A percentile compares a stretch with the other conserved stretches of the same genome.
phyloP scores from a whole-genome alignment of 1,139 yeast genomes.

The Candida mesenterica region DNA sequence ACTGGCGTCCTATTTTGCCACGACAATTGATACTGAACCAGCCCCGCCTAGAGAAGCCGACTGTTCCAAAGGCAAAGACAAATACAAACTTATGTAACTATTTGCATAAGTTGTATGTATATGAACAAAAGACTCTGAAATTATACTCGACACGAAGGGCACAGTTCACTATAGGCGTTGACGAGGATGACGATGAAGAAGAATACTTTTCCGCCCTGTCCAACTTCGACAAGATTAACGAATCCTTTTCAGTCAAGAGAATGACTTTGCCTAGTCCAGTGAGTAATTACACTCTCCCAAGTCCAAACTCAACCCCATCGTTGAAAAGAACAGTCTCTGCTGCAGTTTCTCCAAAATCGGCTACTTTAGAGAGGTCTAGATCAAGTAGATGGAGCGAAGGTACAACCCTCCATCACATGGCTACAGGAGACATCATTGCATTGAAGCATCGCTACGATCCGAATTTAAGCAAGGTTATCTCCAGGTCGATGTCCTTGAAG shows the following conservation, averaged over 20 bases:
- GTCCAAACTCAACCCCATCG: no score
- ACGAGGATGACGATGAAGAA: constrained; percentile 4
- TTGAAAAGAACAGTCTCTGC: no score
- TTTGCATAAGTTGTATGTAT: constrained; percentile 20
- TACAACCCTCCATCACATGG: no score
- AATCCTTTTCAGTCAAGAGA: no score
- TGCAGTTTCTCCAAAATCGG: no score
- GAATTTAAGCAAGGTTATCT: constrained; percentile 8
- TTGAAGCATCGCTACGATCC: constrained; percentile 14
- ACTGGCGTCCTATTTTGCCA: no score
- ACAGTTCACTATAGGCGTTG: not conserved
- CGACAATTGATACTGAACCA: no score
- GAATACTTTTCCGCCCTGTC: constrained; percentile 1
- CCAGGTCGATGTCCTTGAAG: constrained; percentile 7
- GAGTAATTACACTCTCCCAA: no score
- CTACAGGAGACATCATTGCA: constrained; percentile 6
- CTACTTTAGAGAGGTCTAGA: no score
- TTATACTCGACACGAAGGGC: not conserved
- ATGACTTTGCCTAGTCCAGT: no score
- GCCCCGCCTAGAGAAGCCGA: no score
- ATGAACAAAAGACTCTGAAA: constrained; percentile 8
- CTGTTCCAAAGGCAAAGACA: constrained; percentile 21
- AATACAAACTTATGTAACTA: constrained; percentile 26
- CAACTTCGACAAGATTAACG: not conserved
- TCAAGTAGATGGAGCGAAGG: no score